These are phyloP conservation scores for Botrytis cinerea DNA, from an alignment of 2,329 filamentous ascomycete species.

Conservation along the genomic window DNA sequence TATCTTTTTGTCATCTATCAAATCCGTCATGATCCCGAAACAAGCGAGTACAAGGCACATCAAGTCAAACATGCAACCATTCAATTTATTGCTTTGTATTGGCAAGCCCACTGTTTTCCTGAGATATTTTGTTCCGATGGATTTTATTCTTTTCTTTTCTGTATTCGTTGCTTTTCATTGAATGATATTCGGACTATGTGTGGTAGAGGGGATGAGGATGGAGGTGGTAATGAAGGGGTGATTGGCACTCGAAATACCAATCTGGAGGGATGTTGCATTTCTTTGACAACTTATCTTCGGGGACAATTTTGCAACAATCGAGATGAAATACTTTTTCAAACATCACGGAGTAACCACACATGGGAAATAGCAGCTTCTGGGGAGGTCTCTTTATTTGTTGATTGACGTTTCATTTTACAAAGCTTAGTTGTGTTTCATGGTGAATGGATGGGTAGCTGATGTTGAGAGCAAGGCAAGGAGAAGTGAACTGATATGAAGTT, in stretches of 20 bases:
- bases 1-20: constrained; percentile 26
- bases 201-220: background rate
- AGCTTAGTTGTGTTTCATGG: constrained; percentile 16
- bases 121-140: constrained; percentile 10
- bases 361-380: constrained; percentile 40
- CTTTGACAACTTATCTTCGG: constrained; percentile 18
- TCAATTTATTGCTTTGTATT: constrained; percentile 14
- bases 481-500: background rate
- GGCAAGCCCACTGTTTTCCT: constrained; percentile 11
- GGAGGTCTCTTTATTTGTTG: constrained; percentile 36
- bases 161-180: constrained; percentile 19
- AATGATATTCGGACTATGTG: constrained; percentile 7
- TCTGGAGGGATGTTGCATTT: constrained; percentile 20
- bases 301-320: constrained; percentile 23
- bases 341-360: constrained; percentile 28
- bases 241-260: constrained; percentile 1
- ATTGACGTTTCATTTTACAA: constrained; percentile 18
- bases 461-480: constrained; percentile 9
- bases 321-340: constrained; percentile 13
- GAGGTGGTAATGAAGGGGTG: constrained; percentile 16
- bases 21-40: constrained; percentile 19
- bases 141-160: constrained; percentile 6
- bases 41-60: constrained; percentile 15
- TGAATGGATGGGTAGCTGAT: constrained; percentile 1
- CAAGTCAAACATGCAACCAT: constrained; percentile 8